Evolutionary conservation across 1,284 basidiomycete species (phyloP), one percentile per base, ranked within the genome.

Genomic region (Ustilago trichophora): DNA sequence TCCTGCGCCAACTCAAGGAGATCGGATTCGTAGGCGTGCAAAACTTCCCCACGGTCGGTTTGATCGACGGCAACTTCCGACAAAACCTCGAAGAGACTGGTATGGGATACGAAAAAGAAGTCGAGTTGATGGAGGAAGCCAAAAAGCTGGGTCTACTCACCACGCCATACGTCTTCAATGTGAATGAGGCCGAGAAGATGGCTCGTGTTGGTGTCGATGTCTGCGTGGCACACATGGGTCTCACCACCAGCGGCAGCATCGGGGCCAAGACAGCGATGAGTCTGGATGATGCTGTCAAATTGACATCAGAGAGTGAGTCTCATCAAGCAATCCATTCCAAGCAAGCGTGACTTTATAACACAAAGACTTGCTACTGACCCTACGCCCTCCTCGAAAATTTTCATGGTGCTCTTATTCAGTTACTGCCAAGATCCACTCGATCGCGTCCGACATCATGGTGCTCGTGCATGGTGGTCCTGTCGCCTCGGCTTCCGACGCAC

Each of bases 21-120:
- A 22, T 55, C 7, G 66, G 66, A n/a, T 65, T 69, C 27, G 56
- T 69, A 8, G 66, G 66, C 45, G 52, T 69, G 1, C 66, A 69
- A 19, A 69, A 69, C 47, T 69, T 69, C 31, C 66, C 66, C 43
- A 69, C 66, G 11, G 66, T 69, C 18, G 66, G 66, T 7, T 33
- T 69, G 40, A 65, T 69, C 43, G 66, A 69, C 18, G 60, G 66
- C 45, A 64, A 53, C 56, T 69, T 64, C 44, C 55, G 66, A 37
- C 26, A 45, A 31, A 69, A 69, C 31, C 56, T 69, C 35, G 66
- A 69, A 42, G 66, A 69, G 52, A 69, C 66, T 4, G 66, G 66
- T 11, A 69, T 69, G 66, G 60, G 66, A 4, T 69, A 60, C 36
- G 52, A 69, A 8, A 56, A 45, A 6, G 66, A 69, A 24, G 66